Evolutionary conservation across 768 basidiomycete genomes (phyloP), one percentile per base, ranked within the genome.

Genomic region (Mycena polygramma): DNA sequence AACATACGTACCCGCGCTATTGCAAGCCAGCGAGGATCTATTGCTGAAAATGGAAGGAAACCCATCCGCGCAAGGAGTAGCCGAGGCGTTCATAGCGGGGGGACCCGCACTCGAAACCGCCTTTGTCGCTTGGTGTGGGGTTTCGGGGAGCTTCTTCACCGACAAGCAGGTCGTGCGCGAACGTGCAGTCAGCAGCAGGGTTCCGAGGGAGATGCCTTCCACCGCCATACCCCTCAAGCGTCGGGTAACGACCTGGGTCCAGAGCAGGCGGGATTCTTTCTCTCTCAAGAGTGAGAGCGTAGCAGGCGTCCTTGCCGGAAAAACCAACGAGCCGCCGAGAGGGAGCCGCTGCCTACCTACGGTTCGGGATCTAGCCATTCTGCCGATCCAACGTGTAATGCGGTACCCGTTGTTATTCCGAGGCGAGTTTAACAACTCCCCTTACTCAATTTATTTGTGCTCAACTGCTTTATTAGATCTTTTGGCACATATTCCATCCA

Each of bases 321-420:
- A 51, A 39, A 13, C 52, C 66, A 43, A 76, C 20, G 43, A 62
- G 7, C 59, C 52, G 9, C 35, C n/a, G 43, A 46, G 17, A n/a
- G 6, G 14, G 37, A 22, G 41, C 49, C 30, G 75, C 68, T 46
- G 53, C 46, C 37, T 46, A 74, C 68, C 79, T 68, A 55, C 71
- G 37, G 82, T 90, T 26, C 81, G 89, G 60, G 91, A 92, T 66
- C 76, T 92, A 36, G 89, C 90, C 2, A 91, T 92, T 62, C 81
- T 88, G 72, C 91, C 91, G 20, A 85, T 86, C 17, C 90, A 92
- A 75, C 82, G 91, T 22, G 84, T 90, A n/a, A 87, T 87, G 79
- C 83, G 91, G 69, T 91, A 91, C 76, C 88, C 87, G 2, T 75
- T 91, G 46, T 79, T 91, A 51, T 91, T 88, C 70, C 86, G 82